These are phyloP conservation scores for Corrigiola litoralis DNA, from an alignment of 179 eudicot genomes.

Conservation along the genomic window DNA sequence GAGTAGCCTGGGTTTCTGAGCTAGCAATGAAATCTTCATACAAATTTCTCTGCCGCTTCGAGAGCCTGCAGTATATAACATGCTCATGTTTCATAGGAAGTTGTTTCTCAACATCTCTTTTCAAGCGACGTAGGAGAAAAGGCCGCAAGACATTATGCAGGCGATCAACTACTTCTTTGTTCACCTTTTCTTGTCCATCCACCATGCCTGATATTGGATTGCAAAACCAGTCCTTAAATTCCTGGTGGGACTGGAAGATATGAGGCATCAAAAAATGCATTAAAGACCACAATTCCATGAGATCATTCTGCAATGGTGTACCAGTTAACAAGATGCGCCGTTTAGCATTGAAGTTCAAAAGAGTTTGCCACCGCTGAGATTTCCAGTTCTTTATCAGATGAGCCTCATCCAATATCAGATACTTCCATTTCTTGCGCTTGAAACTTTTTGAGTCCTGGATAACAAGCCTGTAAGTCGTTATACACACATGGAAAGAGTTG, in stretches of 20 bases:
- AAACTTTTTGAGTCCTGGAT: conserved; percentile 96
- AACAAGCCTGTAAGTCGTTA: conserved; percentile 95
- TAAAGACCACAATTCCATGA: conserved; percentile 98
- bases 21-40: conserved; percentile 99
- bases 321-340: conserved; percentile 97
- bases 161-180: conserved; percentile 96
- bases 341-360: conserved; percentile 90
- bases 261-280: conserved; percentile 99
- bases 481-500: conserved; percentile 90
- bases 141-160: conserved; percentile 98
- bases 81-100: conserved; percentile 90
- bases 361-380: conserved; percentile 99
- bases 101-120: conserved; percentile 97
- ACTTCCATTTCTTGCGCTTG: conserved; percentile 99
- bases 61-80: conserved; percentile 91
- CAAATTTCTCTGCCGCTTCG: conserved; percentile 91
- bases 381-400: conserved; percentile 99
- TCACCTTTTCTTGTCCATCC: conserved; percentile 96
- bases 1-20: conserved; percentile 94
- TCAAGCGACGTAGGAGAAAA: conserved; percentile 87
- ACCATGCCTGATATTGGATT: conserved; percentile 99
- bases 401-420: conserved; percentile 97
- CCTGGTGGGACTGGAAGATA: conserved; percentile 98
- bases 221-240: conserved; percentile 98
- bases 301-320: conserved; percentile 97